phyloP scores from a whole-genome alignment of 495 filamentous ascomycete genomes.

The Cryomyces antarcticus region DNA sequence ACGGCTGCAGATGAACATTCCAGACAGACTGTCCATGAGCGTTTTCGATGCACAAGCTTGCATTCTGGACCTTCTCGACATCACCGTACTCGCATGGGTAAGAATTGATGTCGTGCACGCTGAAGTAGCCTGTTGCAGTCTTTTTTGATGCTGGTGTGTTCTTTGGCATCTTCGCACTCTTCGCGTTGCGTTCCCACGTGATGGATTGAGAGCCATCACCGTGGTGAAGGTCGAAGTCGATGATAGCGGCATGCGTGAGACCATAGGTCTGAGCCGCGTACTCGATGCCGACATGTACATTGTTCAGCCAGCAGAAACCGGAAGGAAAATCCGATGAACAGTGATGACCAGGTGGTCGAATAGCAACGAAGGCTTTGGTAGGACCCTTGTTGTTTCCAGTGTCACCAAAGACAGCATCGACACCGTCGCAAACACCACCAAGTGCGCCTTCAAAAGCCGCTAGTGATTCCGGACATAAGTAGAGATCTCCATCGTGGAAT shows the following conservation, averaged over 20 bases:
- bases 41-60: constrained; percentile 78
- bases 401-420: constrained; percentile 59
- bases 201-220: constrained; percentile 91
- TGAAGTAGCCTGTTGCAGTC: constrained; percentile 83
- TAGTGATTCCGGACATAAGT: constrained; percentile 66
- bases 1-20: constrained; percentile 86
- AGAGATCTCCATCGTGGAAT: constrained; percentile 71
- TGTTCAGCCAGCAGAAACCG: constrained; percentile 97
- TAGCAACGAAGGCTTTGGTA: constrained; percentile 53
- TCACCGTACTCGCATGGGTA: constrained; percentile 87
- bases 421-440: constrained; percentile 74
- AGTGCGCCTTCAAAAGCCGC: constrained; percentile 76
- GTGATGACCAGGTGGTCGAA: constrained; percentile 82
- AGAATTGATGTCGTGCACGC: constrained; percentile 91
- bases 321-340: constrained; percentile 75
- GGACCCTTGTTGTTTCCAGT: constrained; percentile 25
- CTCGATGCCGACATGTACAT: constrained; percentile 90
- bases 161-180: constrained; percentile 32
- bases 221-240: constrained; percentile 94
- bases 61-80: constrained; percentile 72
- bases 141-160: constrained; percentile 53
- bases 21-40: constrained; percentile 83
- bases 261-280: constrained; percentile 65
- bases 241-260: constrained; percentile 81
- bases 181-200: constrained; percentile 65